Conservation (phyloP, 306 rosid species). For the Quercus wislizeni region DNA sequence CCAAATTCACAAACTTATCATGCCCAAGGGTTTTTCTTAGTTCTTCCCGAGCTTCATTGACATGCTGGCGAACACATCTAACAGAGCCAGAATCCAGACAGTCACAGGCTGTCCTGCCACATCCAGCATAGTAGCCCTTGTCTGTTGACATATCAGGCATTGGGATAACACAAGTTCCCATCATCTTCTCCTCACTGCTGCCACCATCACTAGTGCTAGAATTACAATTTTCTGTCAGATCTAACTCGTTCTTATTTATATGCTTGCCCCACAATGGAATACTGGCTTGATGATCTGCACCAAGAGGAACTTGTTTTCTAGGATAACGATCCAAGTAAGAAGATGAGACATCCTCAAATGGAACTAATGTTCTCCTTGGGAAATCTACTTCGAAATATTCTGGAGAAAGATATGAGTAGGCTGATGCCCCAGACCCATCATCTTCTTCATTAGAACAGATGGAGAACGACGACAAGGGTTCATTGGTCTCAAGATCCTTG, state of each 20-base stretch:
- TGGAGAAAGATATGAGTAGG: constrained; percentile 26
- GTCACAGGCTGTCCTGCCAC: constrained; percentile 34
- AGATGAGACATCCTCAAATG: constrained; percentile 31
- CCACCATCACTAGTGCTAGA: background rate
- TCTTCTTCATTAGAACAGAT: constrained; percentile 41
- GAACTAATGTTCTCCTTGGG: constrained; percentile 30
- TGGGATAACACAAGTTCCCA: constrained; percentile 41
- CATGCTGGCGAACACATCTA: constrained; percentile 51
- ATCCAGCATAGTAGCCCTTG: constrained; percentile 14
- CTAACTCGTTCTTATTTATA: background rate
- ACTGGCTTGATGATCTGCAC: constrained; percentile 48
- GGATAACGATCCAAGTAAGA: constrained; percentile 25
- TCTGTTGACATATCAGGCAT: constrained; percentile 27
- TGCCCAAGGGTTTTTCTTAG: constrained; percentile 39
- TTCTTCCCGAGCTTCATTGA: constrained; percentile 38
- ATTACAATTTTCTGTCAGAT: constrained; percentile 13
- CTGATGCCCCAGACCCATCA: constrained; percentile 26
- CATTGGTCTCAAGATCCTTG: constrained; percentile 19
- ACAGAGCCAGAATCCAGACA: constrained; percentile 39
- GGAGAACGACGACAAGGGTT: constrained; percentile 16
- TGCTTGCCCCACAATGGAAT: constrained; percentile 43
- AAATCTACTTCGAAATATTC: constrained; percentile 31
- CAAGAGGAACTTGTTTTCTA: constrained; percentile 46
- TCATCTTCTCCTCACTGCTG: constrained; percentile 30
- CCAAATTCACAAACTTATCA: constrained; percentile 46